These are phyloP conservation scores for Aureobasidium sp. DNA, from an alignment of 2,329 filamentous ascomycete species.

Conservation along the genomic window DNA sequence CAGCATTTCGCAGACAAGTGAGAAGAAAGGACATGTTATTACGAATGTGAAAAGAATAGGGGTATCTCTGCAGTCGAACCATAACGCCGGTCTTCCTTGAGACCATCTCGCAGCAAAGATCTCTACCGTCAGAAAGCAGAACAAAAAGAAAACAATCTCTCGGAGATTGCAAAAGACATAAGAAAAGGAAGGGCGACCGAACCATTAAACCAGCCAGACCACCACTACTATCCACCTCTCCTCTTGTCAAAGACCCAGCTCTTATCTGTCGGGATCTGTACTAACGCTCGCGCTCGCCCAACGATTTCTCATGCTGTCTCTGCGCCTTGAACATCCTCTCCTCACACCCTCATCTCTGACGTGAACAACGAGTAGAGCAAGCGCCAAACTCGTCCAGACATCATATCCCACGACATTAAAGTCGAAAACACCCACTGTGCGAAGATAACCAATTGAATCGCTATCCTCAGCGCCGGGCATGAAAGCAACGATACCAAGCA, in stretches of 20 bases:
- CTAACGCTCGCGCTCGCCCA: not conserved
- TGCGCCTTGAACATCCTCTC: conserved; percentile 28
- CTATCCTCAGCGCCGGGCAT: conserved; percentile 32
- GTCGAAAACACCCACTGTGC: conserved; percentile 47
- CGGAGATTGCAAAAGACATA: not conserved
- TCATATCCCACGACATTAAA: conserved; percentile 47
- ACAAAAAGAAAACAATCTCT: not conserved
- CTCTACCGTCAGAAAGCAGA: not conserved
- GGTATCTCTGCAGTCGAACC: not conserved
- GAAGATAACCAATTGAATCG: conserved; percentile 23
- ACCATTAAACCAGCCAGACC: not conserved
- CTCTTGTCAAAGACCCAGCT: not conserved
- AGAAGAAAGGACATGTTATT: not conserved
- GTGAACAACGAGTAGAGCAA: conserved; percentile 50
- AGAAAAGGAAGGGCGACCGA: too few species aligned
- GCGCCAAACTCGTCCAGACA: conserved; percentile 53
- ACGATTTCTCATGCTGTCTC: not conserved
- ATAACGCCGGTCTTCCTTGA: not conserved
- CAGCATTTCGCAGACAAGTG: too few species aligned
- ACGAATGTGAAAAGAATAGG: not conserved
- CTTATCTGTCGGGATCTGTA: not conserved
- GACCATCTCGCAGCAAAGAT: not conserved
- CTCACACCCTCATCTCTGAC: conserved; percentile 44
- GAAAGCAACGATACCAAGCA: conserved; percentile 47
- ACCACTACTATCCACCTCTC: not conserved